These are phyloP conservation scores for Platismatia glauca DNA, from an alignment of 495 filamentous ascomycete genomes.

Conservation along the genomic window DNA sequence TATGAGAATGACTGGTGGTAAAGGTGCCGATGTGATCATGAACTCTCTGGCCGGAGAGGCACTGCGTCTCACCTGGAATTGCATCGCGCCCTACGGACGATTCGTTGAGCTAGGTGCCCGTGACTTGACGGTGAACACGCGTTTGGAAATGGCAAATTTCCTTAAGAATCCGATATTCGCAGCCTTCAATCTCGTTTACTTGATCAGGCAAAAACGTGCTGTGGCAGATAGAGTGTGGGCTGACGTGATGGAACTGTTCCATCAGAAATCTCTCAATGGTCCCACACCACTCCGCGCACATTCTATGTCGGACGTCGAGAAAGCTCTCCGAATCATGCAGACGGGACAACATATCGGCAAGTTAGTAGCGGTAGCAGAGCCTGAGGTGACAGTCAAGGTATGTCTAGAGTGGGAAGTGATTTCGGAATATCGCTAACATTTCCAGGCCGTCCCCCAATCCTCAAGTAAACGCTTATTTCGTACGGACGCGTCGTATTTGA, in stretches of 20 bases:
- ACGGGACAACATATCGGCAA: slow-evolving; percentile 43
- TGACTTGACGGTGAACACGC: slow-evolving; percentile 35
- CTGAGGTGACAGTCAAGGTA: slow-evolving; percentile 30
- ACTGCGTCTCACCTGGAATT: slow-evolving; percentile 37
- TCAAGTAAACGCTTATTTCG: slow-evolving; percentile 5
- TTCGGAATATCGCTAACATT: slow-evolving; percentile 20
- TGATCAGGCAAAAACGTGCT: slow-evolving; percentile 34
- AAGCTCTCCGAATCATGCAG: slow-evolving; percentile 41
- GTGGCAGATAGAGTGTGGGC: slow-evolving; percentile 32
- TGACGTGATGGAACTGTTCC: slow-evolving; percentile 31
- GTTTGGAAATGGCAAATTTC: slow-evolving; percentile 37
- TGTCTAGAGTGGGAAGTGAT: neutral
- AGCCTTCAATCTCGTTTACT: slow-evolving; percentile 36
- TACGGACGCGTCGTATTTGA: slow-evolving; percentile 30
- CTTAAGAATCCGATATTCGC: slow-evolving; percentile 35
- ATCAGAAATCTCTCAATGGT: slow-evolving; percentile 13
- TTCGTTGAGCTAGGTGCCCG: slow-evolving; percentile 52
- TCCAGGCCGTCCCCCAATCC: slow-evolving; percentile 20
- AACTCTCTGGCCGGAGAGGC: slow-evolving; percentile 45
- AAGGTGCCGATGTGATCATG: slow-evolving; percentile 56
- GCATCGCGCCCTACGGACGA: slow-evolving; percentile 44
- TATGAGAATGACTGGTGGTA: slow-evolving; percentile 34
- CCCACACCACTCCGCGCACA: slow-evolving; percentile 30
- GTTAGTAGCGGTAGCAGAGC: slow-evolving; percentile 33
- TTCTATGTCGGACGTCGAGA: slow-evolving; percentile 36